Percentiles rank a stretch among this genome's conserved stretches.
Evolutionary conservation across 441 rosid species (phyloP).

Genomic region (Erodium trifolium): DNA sequence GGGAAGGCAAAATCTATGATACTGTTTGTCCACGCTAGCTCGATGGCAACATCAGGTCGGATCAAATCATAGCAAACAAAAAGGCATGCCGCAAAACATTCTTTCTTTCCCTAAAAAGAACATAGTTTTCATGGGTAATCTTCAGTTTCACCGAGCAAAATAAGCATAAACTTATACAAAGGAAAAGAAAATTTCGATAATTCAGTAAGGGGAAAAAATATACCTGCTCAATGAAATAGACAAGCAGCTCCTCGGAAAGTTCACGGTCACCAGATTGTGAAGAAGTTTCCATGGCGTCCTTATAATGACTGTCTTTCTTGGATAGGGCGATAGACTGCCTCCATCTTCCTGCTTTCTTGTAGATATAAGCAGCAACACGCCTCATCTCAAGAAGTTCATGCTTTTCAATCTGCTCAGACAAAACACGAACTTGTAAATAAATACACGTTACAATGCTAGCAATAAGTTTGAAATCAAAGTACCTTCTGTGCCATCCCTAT

Average conservation of each 20-base stretch:
- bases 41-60: conserved; percentile 21
- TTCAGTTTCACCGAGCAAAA: too few relatives aligned
- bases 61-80: conserved; percentile 25
- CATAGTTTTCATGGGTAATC: background rate
- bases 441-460: too few relatives aligned
- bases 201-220: too few relatives aligned
- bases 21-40: conserved; percentile 24
- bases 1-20: conserved; percentile 25
- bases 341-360: conserved; percentile 99
- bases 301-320: conserved; percentile 87
- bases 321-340: conserved; percentile 97
- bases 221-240: conserved; percentile 92
- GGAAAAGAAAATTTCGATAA: too few relatives aligned
- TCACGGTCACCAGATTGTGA: conserved; percentile 98
- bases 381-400: conserved; percentile 99
- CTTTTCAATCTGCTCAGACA: conserved; percentile 63
- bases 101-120: conserved; percentile 22
- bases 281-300: conserved; percentile 98
- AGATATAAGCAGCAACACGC: conserved; percentile 97
- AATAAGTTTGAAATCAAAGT: too few relatives aligned
- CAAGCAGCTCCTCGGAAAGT: conserved; percentile 97
- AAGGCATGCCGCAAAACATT: conserved; percentile 25
- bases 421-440: background rate
- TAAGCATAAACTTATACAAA: too few relatives aligned
- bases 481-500: too few relatives aligned